These are phyloP conservation scores for Phytophthora sp. DNA, from an alignment of 352 stramenopile species.

Conservation along the genomic window DNA sequence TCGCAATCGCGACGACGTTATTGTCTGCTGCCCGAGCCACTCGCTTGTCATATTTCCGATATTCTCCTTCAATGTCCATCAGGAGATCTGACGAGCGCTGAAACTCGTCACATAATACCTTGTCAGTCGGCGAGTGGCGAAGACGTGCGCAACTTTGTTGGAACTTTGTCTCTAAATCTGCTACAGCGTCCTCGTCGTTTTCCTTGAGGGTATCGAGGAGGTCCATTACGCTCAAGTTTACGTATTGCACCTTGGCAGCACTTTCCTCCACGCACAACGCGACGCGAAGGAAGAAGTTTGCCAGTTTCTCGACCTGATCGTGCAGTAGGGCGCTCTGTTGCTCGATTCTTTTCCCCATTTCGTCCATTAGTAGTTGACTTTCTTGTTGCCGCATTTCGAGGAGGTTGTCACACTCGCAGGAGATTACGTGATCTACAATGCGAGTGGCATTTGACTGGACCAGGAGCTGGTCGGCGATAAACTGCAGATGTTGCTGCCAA, in stretches of 20 bases:
- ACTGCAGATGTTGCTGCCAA: slow-evolving; percentile 61
- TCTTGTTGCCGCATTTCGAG: slow-evolving; percentile 56
- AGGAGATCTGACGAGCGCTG: slow-evolving; percentile 56
- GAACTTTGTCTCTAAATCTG: slow-evolving; percentile 59
- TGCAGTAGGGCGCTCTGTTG: slow-evolving; percentile 64
- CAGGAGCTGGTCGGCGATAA: slow-evolving; percentile 56
- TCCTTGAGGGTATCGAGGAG: slow-evolving; percentile 80
- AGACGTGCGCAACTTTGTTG: slow-evolving; percentile 52
- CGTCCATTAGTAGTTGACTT: slow-evolving; percentile 60
- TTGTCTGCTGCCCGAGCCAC: slow-evolving; percentile 51
- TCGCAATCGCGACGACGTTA: slow-evolving; percentile 56
- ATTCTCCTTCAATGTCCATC: slow-evolving; percentile 72
- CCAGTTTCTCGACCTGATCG: slow-evolving; percentile 60
- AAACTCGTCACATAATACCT: slow-evolving; percentile 67
- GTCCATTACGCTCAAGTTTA: slow-evolving; percentile 75
- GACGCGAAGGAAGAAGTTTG: slow-evolving; percentile 68
- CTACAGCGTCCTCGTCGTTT: slow-evolving; percentile 58
- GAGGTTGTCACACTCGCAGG: slow-evolving; percentile 55
- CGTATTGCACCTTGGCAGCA: slow-evolving; percentile 57
- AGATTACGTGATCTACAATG: slow-evolving; percentile 70
- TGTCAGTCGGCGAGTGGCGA: slow-evolving; percentile 76
- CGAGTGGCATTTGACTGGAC: slow-evolving; percentile 72
- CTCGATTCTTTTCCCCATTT: slow-evolving; percentile 58
- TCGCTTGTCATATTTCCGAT: slow-evolving; percentile 73
- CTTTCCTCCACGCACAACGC: slow-evolving; percentile 64